Base-by-base conservation (phyloP, 768 basidiomycete species). In the Rhodotorula toruloides region DNA sequence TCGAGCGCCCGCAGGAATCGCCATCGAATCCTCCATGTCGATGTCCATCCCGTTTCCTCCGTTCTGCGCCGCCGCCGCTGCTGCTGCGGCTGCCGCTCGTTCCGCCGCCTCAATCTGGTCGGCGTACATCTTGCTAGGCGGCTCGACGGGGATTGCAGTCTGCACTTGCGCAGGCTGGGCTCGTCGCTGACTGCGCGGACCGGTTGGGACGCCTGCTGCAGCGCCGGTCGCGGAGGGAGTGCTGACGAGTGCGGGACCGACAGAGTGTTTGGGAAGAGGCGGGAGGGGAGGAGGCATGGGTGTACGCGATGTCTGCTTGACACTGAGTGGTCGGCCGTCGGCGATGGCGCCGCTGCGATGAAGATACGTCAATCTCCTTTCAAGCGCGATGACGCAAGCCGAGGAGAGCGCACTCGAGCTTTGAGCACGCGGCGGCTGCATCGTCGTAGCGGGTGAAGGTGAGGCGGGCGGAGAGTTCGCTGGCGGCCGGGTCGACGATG, bases 301-400 rank as follows among this genome's bases (percentile, higher is more conserved):
- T 0, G 64, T 66, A 6, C 63, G 54, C 1, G 52, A 19, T 17
- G 44, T 53, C 10, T 46, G 31, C 29, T 56, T 25, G 14, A 70
- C 69, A n/a, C n/a, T 21, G 6, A 70, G 47, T 0, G 69, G 69
- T 12, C 64, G 44, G 10, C 69, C 69, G 49, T 70, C 69, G 10
- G 69, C 69, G n/a, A 70, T 61, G 8, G 69, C 69, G 31, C 69
- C 69, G 50, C 68, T 70, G 50, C 22, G 13, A 25, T 13, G 7
- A 27, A 19, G 22, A 8, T 14, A 4, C 8, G 42, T 1, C 19
- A 32, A 11, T 4, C 19, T 42, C 10, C 2, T 3, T 14, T 1
- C 8, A 27, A 8, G 40, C 16, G 40, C 10, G 27, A 42, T 42
- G 40, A n/a, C 2, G 37, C 25, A 52, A 29, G 16, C 3, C 36